These are phyloP conservation scores for Colletotrichum agaves DNA, from an alignment of 2,329 filamentous ascomycete genomes.

Conservation along the genomic window DNA sequence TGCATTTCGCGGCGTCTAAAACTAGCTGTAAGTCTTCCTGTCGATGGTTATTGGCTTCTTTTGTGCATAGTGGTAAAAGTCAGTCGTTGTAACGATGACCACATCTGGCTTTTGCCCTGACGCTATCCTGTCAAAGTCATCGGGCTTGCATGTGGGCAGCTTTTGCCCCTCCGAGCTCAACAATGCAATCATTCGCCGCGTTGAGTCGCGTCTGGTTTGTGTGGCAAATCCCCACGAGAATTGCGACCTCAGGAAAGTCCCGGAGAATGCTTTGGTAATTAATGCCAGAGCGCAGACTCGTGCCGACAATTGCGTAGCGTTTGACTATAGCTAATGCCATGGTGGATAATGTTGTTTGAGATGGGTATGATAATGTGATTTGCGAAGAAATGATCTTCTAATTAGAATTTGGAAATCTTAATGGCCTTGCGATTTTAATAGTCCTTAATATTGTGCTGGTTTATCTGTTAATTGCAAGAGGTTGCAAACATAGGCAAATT, in stretches of 20 bases:
- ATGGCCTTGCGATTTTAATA: too few species aligned
- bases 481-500: too few species aligned
- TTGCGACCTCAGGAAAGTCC: conserved; percentile 50
- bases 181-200: conserved; percentile 52
- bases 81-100: conserved; percentile 61
- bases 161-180: conserved; percentile 47
- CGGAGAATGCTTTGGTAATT: conserved; percentile 56
- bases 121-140: conserved; percentile 59
- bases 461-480: too few species aligned
- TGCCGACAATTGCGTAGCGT: conserved; percentile 54
- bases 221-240: conserved; percentile 56
- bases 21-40: conserved; percentile 54
- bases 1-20: conserved; percentile 57
- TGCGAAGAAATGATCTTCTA: too few species aligned
- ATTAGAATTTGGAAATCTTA: too few species aligned
- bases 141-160: conserved; percentile 56
- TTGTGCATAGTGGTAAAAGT: conserved; percentile 58
- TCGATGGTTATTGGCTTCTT: conserved; percentile 76
- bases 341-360: background rate
- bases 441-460: too few species aligned
- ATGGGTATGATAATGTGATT: too few species aligned
- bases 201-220: conserved; percentile 58
- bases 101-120: conserved; percentile 56
- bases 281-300: conserved; percentile 56
- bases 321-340: conserved; percentile 27